Base-by-base conservation (phyloP, 225 moss, liverwort and hornwort species). In the Bryum argenteum region DNA sequence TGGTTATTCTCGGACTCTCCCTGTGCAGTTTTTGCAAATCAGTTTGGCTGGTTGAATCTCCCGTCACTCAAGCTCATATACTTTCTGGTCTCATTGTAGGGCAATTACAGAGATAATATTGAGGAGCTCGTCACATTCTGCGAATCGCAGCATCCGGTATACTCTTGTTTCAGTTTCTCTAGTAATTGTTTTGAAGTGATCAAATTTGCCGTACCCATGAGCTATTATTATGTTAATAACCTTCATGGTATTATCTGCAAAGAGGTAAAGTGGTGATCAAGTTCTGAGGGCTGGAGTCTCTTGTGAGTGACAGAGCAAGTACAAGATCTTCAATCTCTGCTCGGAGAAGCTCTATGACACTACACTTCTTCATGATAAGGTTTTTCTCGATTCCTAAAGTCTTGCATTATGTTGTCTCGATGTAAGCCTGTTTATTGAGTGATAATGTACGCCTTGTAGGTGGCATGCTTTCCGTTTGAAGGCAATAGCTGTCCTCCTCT, bases 301-400 rank as follows among this genome's bases (percentile, higher is more conserved):
- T 39, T 59, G 16, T 66, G 58, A 33, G 64, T 50, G 12, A 9
- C 85, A 96, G 96, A 90, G 66, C 73, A 91, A 87, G 84, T 96
- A 96, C 76, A 91, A 89, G 70, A 84, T 96, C 47, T 96, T 93
- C 71, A 96, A 96, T 75, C 84, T 96, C 9, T 96, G 96, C 78
- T 93, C 91, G 10, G 96, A 96, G 91, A 85, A 86, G 45, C 78
- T 96, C 11, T 96, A 96, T 76, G 96, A 96, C 73, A 84, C 93
- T 72, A 80, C 90, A 11, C 76, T 93, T 65, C 88, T 93, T 40
- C 84, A 83, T 80, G 96, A 86, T 22, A 93, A 96, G 93, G 96
- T 96, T 70, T 82, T 76, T 69, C 55, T 33, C 21, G 37, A 1
- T 1, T 33, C 40, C 9, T 33, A 19, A 23, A 39, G n/a, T 12